Base-by-base conservation (phyloP, 2,329 filamentous ascomycete species). In the Calonectria hawksworthii region DNA sequence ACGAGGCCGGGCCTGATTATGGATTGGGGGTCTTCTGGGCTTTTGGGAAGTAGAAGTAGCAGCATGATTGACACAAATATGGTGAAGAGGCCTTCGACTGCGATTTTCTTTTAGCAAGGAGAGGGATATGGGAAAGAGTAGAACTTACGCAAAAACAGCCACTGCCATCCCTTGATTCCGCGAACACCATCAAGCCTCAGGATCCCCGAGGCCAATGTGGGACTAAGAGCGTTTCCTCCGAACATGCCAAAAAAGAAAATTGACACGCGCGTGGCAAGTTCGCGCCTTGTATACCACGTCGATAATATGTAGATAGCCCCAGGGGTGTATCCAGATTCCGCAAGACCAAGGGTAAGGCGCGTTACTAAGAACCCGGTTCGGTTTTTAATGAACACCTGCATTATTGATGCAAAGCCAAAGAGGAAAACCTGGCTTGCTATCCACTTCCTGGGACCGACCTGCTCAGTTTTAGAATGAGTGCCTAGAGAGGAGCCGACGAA, bases 191-290 rank as follows among this genome's bases (percentile, higher is more conserved):
- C 9, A 18, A 59, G 54, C n/a, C 38, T 59, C n/a, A 59, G 21
- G 21, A 59, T 59, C 6, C 54, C 54, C 2, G 54, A 59, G n/a
- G 54, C 54, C 6, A 59, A 38, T n/a, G 54, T 59, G 11, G 54
- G 54, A 11, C 54, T 59, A 5, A 59, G n/a, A 32, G 54, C 54
- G 6, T 59, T 59, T 8, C 54, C 54, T 26, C 54, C 54, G 18
- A 59, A 59, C 54, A 59, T 59, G 13, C 54, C 54, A 38, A 59
- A 59, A 26, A 59, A 59, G 54, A 59, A 59, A 2, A 59, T n/a
- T 4, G 54, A 59, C 13, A 59, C 54, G 18, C 54, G 54, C 26
- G 6, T 59, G 6, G 54, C 54, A 5, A 59, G 54, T 26, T 59
- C 54, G 9, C 32, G 54, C 11, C 36, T 59, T 38, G 34, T 36